Conservation (phyloP, 768 basidiomycete species). For the Podaxis rugospora region DNA sequence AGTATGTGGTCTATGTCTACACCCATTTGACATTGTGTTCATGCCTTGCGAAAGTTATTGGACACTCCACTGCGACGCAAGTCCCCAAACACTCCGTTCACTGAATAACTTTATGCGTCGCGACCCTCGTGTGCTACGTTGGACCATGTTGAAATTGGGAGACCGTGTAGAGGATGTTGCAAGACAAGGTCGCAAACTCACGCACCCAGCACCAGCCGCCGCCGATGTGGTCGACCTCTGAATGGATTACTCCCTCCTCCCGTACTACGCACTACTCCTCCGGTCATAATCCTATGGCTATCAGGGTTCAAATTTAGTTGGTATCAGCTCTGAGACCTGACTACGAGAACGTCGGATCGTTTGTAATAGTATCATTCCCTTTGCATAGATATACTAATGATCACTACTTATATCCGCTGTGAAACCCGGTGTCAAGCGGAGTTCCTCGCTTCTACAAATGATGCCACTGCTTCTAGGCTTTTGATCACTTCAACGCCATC, state of each 20-base stretch:
- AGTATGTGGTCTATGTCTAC: conserved; percentile 49
- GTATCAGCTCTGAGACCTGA: background rate
- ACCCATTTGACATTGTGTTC: background rate
- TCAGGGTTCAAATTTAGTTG: background rate
- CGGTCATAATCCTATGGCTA: background rate
- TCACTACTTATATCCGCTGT: background rate
- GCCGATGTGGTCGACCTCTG: conserved; percentile 21
- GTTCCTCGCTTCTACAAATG: conserved; percentile 14
- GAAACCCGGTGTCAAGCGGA: background rate
- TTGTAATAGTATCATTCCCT: background rate
- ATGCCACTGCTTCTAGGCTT: conserved; percentile 21
- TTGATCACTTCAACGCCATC: conserved; percentile 31
- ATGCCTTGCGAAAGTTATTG: conserved; percentile 58
- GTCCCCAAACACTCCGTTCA: conserved; percentile 60
- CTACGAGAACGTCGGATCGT: background rate
- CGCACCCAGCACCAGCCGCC: background rate
- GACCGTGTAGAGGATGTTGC: conserved; percentile 70
- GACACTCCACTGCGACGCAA: conserved; percentile 88
- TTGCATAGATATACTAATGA: conserved; percentile 2
- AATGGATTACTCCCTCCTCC: conserved; percentile 14
- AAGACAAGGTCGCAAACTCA: conserved; percentile 40
- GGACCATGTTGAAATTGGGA: conserved; percentile 77
- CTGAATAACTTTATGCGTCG: conserved; percentile 66
- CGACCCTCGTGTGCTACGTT: conserved; percentile 81
- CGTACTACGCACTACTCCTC: conserved; percentile 12